Evolutionary conservation across 371 early-diverging fungal genomes (phyloP), one percentile per base, ranked within the genome.

Genomic region (Apophysomyces elegans): DNA sequence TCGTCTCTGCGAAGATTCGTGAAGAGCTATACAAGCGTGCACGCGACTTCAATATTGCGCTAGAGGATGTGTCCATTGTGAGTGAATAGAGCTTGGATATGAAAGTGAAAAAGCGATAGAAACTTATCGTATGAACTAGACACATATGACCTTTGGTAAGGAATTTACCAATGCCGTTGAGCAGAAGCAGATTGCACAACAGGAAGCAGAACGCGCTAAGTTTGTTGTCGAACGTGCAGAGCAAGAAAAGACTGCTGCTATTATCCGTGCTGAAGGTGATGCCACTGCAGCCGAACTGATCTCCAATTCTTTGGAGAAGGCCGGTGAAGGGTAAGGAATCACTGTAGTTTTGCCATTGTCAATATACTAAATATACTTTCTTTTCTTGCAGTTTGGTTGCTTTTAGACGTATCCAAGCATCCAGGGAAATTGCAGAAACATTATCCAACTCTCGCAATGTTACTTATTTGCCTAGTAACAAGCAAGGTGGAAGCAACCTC

Each of bases 221-320:
- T 97, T 95, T 74, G 81, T 97, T 60, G 99, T 96, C 9, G 95
- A 94, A 63, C 81, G 81, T 86, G 99, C 99, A 32, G 97, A 98
- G 84, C 99, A 97, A 81, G 99, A 99, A 83, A 95, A 94, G 84
- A 88, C 88, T 72, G 99, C 99, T 18, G 89, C 94, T n/a, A 90
- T 99, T 75, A 98, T 99, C 75, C 91, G 97, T 62, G 99, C 99
- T 57, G 99, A 99, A 81, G 99, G 99, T 78, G 99, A 99, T 80
- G 93, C 98, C 47, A 80, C 86, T 63, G 96, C 96, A 59, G 96
- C 96, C 26, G 92, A 95, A 60, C 77, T 94, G 73, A 94, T 99
- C 68, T 93, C 93, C 16, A 77, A 85, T 38, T 90, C 99, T 8
- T 75, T 97, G 66, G 84, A 91, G 66, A 95, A 95, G 88, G 93